Conservation (phyloP, 2,329 filamentous ascomycete genomes). For the Aureobasidium musti region DNA sequence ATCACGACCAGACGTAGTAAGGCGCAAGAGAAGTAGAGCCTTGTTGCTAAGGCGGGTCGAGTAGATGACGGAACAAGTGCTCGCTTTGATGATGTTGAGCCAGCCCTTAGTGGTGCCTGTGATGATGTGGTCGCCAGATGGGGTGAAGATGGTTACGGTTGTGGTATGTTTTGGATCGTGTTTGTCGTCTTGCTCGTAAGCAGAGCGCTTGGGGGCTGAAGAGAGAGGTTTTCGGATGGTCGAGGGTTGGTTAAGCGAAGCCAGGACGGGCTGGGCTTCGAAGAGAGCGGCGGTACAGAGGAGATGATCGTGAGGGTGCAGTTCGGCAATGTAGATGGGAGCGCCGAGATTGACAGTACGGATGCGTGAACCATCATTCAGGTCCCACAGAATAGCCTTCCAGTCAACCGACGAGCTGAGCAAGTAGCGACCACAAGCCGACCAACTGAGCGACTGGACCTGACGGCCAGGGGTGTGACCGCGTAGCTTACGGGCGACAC, state of each 20-base stretch:
- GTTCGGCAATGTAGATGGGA: conserved; percentile 91
- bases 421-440: conserved; percentile 83
- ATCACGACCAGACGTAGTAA: conserved; percentile 81
- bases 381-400: conserved; percentile 95
- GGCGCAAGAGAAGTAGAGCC: conserved; percentile 81
- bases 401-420: conserved; percentile 93
- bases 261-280: conserved; percentile 86
- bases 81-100: conserved; percentile 89
- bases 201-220: conserved; percentile 75
- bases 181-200: conserved; percentile 76
- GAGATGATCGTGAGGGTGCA: conserved; percentile 85
- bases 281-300: conserved; percentile 90
- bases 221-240: conserved; percentile 76
- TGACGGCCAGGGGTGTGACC: conserved; percentile 78
- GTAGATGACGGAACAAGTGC: conserved; percentile 79
- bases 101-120: conserved; percentile 94
- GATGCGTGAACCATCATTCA: conserved; percentile 69
- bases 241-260: conserved; percentile 57
- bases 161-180: conserved; percentile 95
- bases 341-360: conserved; percentile 89
- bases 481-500: conserved; percentile 88
- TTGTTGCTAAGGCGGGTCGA: conserved; percentile 85
- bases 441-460: conserved; percentile 95
- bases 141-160: conserved; percentile 86
- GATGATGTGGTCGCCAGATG: conserved; percentile 82